Evolutionary conservation across 768 basidiomycete genomes (phyloP).

Genomic region (Pulveroboletus sp.): DNA sequence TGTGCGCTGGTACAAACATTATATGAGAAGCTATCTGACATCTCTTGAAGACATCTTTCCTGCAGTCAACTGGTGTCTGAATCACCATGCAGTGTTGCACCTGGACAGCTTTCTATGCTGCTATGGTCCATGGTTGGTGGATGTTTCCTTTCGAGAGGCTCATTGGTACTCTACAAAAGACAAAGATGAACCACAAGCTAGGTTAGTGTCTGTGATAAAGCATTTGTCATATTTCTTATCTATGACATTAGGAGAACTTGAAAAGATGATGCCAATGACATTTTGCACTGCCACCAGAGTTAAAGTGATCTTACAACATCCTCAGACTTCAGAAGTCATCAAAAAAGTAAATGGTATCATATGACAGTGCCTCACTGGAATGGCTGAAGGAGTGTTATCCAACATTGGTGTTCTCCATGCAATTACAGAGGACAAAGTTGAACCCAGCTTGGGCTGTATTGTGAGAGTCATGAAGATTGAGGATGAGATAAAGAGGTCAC

Average conservation of each 20-base stretch:
- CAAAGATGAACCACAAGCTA: not conserved
- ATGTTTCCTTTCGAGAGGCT: slow-evolving; percentile 31
- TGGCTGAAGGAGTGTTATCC: not conserved
- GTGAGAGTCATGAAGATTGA: not conserved
- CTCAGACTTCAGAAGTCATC: not conserved
- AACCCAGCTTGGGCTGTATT: not conserved
- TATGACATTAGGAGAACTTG: not conserved
- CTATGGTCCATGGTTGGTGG: slow-evolving; percentile 37
- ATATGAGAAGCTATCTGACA: slow-evolving; percentile 26
- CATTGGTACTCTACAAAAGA: slow-evolving; percentile 27
- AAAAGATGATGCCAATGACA: slow-evolving; percentile 1
- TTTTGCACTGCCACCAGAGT: slow-evolving; percentile 1
- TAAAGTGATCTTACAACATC: slow-evolving; percentile 4
- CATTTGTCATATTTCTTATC: no score
- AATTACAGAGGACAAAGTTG: not conserved
- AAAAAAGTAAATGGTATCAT: not conserved
- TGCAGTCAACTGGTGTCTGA: slow-evolving; percentile 16
- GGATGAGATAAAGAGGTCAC: not conserved
- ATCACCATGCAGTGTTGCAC: slow-evolving; percentile 34
- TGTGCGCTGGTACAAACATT: slow-evolving; percentile 11
- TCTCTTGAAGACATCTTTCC: slow-evolving; percentile 18
- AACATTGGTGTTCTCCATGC: not conserved
- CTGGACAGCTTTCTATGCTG: slow-evolving; percentile 18
- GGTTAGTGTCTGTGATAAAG: not conserved
- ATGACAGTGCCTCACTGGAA: not conserved